phyloP scores from a whole-genome alignment of 176 grass and related monocot genomes.

The Coix lacrymajobi region DNA sequence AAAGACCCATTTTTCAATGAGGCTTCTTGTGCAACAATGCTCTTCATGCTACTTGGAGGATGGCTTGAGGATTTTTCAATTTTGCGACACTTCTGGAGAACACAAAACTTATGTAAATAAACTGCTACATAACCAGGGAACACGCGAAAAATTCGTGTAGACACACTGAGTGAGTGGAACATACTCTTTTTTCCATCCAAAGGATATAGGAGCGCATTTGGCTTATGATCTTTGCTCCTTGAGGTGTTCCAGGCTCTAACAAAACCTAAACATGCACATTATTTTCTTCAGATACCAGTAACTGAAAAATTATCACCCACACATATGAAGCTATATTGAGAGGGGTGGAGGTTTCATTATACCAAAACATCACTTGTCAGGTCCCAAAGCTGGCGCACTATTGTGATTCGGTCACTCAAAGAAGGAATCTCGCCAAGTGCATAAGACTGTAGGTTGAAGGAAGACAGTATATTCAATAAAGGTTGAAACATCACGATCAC shows the following conservation, averaged over 20 bases:
- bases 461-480: conserved; percentile 17
- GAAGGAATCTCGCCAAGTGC: conserved; percentile 98
- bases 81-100: conserved; percentile 55
- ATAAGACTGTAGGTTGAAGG: conserved; percentile 60
- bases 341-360: not conserved
- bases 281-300: conserved; percentile 24
- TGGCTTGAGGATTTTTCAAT: conserved; percentile 29
- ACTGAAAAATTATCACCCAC: not conserved
- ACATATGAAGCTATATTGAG: not conserved
- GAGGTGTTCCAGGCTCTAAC: conserved; percentile 95
- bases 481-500: conserved; percentile 2
- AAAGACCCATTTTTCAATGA: conserved; percentile 66
- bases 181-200: conserved; percentile 99
- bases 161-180: conserved; percentile 4
- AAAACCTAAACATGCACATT: conserved; percentile 59
- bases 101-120: conserved; percentile 24
- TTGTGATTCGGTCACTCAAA: conserved; percentile 79
- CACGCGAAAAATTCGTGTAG: conserved; percentile 2
- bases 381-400: conserved; percentile 92
- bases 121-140: not conserved
- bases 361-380: conserved; percentile 95
- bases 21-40: conserved; percentile 39
- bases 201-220: conserved; percentile 99
- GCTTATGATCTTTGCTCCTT: conserved; percentile 91
- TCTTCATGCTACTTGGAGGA: conserved; percentile 44